Percentiles rank a stretch among this genome's conserved stretches.
Conservation (phyloP, 345 rosid species). For the Rubroshorea leprosula region DNA sequence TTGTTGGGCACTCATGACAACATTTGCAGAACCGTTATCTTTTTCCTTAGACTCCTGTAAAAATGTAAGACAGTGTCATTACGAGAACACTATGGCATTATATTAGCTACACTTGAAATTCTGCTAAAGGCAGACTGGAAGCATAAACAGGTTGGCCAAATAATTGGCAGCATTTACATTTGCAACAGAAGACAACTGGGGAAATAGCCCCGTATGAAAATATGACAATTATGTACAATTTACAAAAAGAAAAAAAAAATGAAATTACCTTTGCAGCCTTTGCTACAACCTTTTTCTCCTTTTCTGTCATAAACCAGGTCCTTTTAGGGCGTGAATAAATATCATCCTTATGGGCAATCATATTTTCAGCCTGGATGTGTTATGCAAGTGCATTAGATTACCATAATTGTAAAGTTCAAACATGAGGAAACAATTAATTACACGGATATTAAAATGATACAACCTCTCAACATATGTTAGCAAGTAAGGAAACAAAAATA, state of each 20-base stretch:
- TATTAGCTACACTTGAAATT: not conserved
- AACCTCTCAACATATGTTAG: not conserved
- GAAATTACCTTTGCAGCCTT: conserved; percentile 58
- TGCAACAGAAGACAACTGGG: too few species aligned
- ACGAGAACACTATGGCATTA: not conserved
- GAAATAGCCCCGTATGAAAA: not conserved
- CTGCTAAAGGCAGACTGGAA: too few species aligned
- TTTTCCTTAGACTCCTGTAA: conserved; percentile 51
- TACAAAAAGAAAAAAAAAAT: not conserved
- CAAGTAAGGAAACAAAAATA: too few species aligned
- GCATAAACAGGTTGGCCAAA: too few species aligned
- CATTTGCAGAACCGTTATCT: conserved; percentile 43
- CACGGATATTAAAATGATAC: not conserved
- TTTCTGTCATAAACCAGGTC: conserved; percentile 89
- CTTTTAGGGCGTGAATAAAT: conserved; percentile 84
- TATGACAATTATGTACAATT: not conserved
- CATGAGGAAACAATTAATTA: not conserved
- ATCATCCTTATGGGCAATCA: conserved; percentile 80
- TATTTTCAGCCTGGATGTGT: conserved; percentile 74
- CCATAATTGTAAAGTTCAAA: not conserved
- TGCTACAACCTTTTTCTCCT: conserved; percentile 73
- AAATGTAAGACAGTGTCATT: not conserved
- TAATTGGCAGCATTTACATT: too few species aligned
- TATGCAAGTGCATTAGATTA: conserved; percentile 12
- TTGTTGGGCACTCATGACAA: conserved; percentile 68